A percentile compares a stretch with the other conserved stretches of the same genome.
Conservation (phyloP, 2,329 filamentous ascomycete genomes). For the Hymenoscyphus repandus region DNA sequence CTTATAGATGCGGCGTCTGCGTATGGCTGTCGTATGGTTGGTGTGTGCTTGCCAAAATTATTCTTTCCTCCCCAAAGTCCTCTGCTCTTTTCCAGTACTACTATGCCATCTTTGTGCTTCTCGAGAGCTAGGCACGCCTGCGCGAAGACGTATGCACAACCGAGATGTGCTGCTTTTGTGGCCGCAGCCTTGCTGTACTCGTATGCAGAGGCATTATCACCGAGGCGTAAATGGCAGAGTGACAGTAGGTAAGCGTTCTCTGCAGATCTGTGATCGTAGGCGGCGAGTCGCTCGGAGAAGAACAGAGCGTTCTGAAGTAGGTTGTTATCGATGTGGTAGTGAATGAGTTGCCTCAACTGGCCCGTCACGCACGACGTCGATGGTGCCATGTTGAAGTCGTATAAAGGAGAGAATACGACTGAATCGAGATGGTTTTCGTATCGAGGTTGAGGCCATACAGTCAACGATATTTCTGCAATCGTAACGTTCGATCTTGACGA, state of each 20-base stretch:
- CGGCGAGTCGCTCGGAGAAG: slow-evolving; percentile 79
- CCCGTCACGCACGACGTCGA: slow-evolving; percentile 25
- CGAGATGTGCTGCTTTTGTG: slow-evolving; percentile 68
- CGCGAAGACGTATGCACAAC: slow-evolving; percentile 87
- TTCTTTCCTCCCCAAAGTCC: slow-evolving; percentile 70
- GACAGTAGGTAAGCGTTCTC: slow-evolving; percentile 81
- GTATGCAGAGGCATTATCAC: slow-evolving; percentile 79
- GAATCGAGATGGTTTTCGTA: slow-evolving; percentile 15
- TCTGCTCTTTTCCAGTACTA: slow-evolving; percentile 76
- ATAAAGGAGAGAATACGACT: slow-evolving; percentile 11
- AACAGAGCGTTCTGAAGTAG: slow-evolving; percentile 88
- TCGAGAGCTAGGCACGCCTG: slow-evolving; percentile 80
- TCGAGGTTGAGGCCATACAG: slow-evolving; percentile 29
- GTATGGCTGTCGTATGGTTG: slow-evolving; percentile 65
- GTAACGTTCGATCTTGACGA: slow-evolving; percentile 9
- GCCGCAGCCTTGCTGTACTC: slow-evolving; percentile 72
- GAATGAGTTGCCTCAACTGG: slow-evolving; percentile 51
- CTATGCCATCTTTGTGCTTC: slow-evolving; percentile 73
- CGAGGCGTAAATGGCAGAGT: slow-evolving; percentile 76
- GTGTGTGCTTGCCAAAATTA: slow-evolving; percentile 76
- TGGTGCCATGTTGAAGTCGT: slow-evolving; percentile 26
- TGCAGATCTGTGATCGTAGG: slow-evolving; percentile 73
- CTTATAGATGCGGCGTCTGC: slow-evolving; percentile 82
- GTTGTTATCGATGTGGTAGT: slow-evolving; percentile 82
- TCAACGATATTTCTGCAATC: slow-evolving; percentile 10